Evolutionary conservation across 306 rosid genomes (phyloP).

Genomic region (Cucurbita moschata): DNA sequence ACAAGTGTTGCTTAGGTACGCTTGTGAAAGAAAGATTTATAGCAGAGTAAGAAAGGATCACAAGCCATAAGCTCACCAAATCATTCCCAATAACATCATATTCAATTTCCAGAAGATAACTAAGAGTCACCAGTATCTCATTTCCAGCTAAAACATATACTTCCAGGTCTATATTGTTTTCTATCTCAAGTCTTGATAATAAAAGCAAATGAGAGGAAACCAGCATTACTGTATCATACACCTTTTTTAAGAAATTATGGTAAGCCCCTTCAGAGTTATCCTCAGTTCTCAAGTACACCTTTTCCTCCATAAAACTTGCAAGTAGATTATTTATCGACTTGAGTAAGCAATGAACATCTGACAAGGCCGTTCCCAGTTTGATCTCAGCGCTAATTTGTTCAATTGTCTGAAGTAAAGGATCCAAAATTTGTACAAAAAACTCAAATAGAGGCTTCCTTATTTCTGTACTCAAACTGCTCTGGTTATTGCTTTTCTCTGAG

Average conservation of each 20-base stretch:
- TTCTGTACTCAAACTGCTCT: slow-evolving; percentile 29
- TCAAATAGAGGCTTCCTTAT: slow-evolving; percentile 48
- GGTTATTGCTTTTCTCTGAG: slow-evolving; percentile 12
- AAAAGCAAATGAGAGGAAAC: slow-evolving; percentile 30
- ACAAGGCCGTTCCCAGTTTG: slow-evolving; percentile 21
- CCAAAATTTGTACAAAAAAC: slow-evolving; percentile 61
- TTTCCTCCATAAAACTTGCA: slow-evolving; percentile 54
- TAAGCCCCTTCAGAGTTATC: slow-evolving; percentile 58
- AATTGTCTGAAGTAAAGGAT: slow-evolving; percentile 48
- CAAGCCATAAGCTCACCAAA: slow-evolving; percentile 52
- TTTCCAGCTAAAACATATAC: slow-evolving; percentile 21
- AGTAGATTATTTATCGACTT: slow-evolving; percentile 54
- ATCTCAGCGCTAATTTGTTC: slow-evolving; percentile 16
- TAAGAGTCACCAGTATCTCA: slow-evolving; percentile 46
- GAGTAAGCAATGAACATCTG: slow-evolving; percentile 34
- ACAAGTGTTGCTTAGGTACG: slow-evolving; percentile 20
- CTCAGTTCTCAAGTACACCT: slow-evolving; percentile 71
- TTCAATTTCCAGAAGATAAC: slow-evolving; percentile 68
- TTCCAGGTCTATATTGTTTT: slow-evolving; percentile 17
- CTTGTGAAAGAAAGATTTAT: slow-evolving; percentile 25
- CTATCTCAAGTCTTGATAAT: slow-evolving; percentile 22
- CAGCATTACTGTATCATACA: slow-evolving; percentile 31
- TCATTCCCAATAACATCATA: slow-evolving; percentile 66
- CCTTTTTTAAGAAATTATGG: slow-evolving; percentile 54
- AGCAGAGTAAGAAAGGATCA: slow-evolving; percentile 42